phyloP scores from a whole-genome alignment of 2,329 filamentous ascomycete species.

The Colletotrichum liaoningense region DNA sequence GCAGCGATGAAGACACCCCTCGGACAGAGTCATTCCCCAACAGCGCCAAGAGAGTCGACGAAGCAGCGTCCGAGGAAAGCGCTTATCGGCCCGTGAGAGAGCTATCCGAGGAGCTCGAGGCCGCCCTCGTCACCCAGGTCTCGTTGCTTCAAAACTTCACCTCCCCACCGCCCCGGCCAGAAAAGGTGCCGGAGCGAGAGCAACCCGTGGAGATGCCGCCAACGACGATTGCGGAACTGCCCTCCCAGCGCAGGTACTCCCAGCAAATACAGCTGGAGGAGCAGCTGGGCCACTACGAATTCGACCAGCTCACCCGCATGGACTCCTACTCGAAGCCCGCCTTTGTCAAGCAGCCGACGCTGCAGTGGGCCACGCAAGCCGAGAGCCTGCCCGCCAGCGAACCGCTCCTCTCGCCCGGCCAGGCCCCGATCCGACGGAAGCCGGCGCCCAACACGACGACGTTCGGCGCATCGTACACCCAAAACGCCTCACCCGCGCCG shows the following conservation, averaged over 20 bases:
- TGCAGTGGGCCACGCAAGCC: conserved; percentile 14
- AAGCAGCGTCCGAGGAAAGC: neutral
- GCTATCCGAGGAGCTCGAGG: conserved; percentile 19
- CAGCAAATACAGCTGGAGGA: conserved; percentile 21
- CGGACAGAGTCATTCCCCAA: conserved; percentile 11
- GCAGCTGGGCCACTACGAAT: conserved; percentile 17
- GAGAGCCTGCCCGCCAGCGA: conserved; percentile 2
- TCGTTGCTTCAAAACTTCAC: conserved; percentile 17
- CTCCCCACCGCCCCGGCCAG: conserved; percentile 13
- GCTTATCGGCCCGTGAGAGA: conserved; percentile 8
- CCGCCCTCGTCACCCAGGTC: conserved; percentile 22
- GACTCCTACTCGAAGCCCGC: conserved; percentile 7
- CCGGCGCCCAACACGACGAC: conserved; percentile 15
- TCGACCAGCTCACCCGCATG: conserved; percentile 16
- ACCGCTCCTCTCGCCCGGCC: conserved; percentile 19
- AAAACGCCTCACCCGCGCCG: conserved; percentile 13
- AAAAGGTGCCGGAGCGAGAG: conserved; percentile 7
- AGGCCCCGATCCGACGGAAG: conserved; percentile 31
- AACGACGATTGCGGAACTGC: conserved; percentile 19
- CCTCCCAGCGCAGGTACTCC: conserved; percentile 25
- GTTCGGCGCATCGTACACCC: conserved; percentile 22
- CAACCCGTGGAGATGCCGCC: conserved; percentile 11
- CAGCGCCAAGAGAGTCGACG: conserved; percentile 3
- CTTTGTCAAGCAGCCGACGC: conserved; percentile 11
- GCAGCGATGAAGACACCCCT: neutral